These are phyloP conservation scores for Sugiyamaella neomexicana DNA, from an alignment of 1,139 yeast species.

Conservation along the genomic window DNA sequence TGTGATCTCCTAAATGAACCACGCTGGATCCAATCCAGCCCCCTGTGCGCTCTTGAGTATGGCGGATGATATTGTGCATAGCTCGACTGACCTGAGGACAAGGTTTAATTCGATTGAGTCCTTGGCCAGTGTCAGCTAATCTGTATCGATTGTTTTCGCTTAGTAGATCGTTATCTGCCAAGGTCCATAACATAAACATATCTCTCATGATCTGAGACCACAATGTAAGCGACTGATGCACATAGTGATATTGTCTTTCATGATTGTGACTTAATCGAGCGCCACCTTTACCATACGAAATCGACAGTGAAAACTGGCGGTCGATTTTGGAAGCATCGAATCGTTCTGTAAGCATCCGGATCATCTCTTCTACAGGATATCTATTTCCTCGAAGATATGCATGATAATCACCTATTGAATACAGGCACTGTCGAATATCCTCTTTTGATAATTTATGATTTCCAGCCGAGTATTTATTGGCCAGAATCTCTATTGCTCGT, in stretches of 20 bases:
- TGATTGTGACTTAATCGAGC: constrained; percentile 70
- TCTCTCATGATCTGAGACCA: constrained; percentile 76
- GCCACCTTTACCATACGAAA: constrained; percentile 61
- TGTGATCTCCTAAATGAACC: constrained; percentile 73
- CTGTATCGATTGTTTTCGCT: constrained; percentile 48
- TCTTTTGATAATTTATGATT: constrained; percentile 43
- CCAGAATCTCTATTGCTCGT: constrained; percentile 56
- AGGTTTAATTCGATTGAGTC: constrained; percentile 66
- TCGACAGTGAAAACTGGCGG: constrained; percentile 53
- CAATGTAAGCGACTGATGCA: constrained; percentile 63
- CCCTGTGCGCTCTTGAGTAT: constrained; percentile 60
- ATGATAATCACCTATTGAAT: constrained; percentile 73
- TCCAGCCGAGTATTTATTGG: constrained; percentile 43
- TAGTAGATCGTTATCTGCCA: constrained; percentile 67
- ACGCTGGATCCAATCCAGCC: constrained; percentile 76
- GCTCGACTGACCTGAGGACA: constrained; percentile 66
- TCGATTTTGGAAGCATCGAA: constrained; percentile 47
- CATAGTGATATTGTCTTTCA: constrained; percentile 66
- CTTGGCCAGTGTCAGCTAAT: constrained; percentile 74
- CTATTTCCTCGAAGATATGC: constrained; percentile 68
- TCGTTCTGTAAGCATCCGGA: constrained; percentile 52
- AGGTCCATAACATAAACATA: constrained; percentile 69
- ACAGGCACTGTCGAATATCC: constrained; percentile 62
- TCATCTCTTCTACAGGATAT: constrained; percentile 61
- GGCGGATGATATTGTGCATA: constrained; percentile 63